A percentile compares a stretch with the other conserved stretches of the same genome.
These are phyloP conservation scores for Chondrus crispus DNA, from an alignment of 23 red algal species.

Conservation along the genomic window DNA sequence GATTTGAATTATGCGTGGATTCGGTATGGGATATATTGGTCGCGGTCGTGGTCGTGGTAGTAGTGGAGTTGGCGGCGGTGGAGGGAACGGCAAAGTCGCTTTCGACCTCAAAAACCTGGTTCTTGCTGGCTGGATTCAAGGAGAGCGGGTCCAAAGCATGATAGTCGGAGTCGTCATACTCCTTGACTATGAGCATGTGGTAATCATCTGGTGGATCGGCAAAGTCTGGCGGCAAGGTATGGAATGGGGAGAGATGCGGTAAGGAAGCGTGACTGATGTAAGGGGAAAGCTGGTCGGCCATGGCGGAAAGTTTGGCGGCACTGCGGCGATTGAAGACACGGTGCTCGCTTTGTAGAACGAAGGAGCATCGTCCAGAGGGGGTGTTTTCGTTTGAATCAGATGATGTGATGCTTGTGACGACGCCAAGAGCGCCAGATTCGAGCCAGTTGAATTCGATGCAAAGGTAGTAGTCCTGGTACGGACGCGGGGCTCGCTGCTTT, in stretches of 20 bases:
- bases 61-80: neutral
- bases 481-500: neutral
- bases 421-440: constrained; percentile 29
- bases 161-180: constrained; percentile 14
- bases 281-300: neutral
- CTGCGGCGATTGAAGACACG: constrained; percentile 39
- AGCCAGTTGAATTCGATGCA: constrained; percentile 50
- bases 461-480: constrained; percentile 7
- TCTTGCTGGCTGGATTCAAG: neutral
- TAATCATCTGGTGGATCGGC: constrained; percentile 28
- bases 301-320: neutral
- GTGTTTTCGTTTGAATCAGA: neutral
- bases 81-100: neutral
- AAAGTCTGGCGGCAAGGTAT: neutral
- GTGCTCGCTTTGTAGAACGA: constrained; percentile 8
- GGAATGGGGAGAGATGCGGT: neutral
- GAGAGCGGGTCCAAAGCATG: neutral
- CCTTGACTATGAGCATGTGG: constrained; percentile 3
- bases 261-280: neutral
- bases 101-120: neutral
- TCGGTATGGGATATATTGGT: neutral
- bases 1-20: neutral
- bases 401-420: constrained; percentile 22
- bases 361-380: too few relatives aligned
- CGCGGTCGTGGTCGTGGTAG: neutral